A percentile compares a stretch with the other conserved stretches of the same genome.
Evolutionary conservation across 371 early-diverging fungal species (phyloP).

Genomic region (Mucor racemosus): DNA sequence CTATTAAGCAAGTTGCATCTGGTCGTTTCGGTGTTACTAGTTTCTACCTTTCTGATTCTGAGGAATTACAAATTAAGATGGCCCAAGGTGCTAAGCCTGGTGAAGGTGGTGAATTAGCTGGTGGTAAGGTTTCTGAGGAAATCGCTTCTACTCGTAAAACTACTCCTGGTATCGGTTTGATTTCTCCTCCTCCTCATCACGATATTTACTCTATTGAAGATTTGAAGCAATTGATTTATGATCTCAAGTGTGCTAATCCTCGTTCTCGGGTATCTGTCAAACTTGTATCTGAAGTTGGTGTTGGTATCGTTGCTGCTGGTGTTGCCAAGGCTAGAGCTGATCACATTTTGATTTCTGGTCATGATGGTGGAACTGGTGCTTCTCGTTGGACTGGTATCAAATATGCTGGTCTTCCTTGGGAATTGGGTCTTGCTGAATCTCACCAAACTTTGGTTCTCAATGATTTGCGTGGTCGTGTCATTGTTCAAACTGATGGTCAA

Average conservation of each 20-base stretch:
- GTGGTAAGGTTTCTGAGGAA: conserved; percentile 87
- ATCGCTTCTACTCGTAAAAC: conserved; percentile 95
- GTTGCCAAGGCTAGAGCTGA: conserved; percentile 97
- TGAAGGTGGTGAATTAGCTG: conserved; percentile 85
- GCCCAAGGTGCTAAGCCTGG: conserved; percentile 99
- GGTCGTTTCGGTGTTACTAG: conserved; percentile 97
- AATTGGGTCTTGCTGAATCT: conserved; percentile 95
- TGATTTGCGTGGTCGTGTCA: conserved; percentile 92
- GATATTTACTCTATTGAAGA: conserved; percentile 98
- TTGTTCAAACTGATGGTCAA: conserved; percentile 97
- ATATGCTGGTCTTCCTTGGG: conserved; percentile 97
- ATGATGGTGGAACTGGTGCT: conserved; percentile 99
- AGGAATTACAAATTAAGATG: conserved; percentile 98
- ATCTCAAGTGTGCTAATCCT: conserved; percentile 93
- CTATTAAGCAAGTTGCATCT: conserved; percentile 98
- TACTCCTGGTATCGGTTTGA: conserved; percentile 94
- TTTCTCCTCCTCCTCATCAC: conserved; percentile 97
- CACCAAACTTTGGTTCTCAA: conserved; percentile 96
- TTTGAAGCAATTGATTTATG: conserved; percentile 96
- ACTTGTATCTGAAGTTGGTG: conserved; percentile 95
- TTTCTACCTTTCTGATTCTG: conserved; percentile 90
- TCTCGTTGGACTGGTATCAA: conserved; percentile 98
- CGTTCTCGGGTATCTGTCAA: conserved; percentile 93
- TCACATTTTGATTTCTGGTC: conserved; percentile 94
- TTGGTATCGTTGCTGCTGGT: conserved; percentile 95